Evolutionary conservation across 1,139 yeast species (phyloP).

Genomic region (Yamadazyma diospyri): DNA sequence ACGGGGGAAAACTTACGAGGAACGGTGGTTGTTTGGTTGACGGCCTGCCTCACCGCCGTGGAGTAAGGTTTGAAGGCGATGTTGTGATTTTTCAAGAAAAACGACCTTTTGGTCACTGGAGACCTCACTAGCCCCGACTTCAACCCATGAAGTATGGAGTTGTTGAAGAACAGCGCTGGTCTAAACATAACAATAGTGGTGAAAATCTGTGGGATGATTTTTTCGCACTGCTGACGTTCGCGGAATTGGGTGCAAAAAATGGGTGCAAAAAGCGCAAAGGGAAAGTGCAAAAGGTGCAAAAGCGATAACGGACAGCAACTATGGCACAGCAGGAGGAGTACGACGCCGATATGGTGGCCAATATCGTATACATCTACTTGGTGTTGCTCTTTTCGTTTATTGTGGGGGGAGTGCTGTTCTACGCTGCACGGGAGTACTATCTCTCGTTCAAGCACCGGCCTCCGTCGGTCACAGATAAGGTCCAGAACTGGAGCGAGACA

Average conservation of each 20-base stretch:
- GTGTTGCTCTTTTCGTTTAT: constrained; percentile 21
- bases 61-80: constrained; percentile 10
- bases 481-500: constrained; percentile 4
- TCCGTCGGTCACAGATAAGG: constrained; percentile 4
- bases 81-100: constrained; percentile 10
- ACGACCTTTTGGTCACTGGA: constrained; percentile 10
- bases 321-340: background rate
- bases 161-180: constrained; percentile 13
- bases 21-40: constrained; percentile 2
- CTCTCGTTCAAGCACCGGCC: constrained; percentile 15
- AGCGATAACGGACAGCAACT: background rate
- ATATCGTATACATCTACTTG: constrained; percentile 26
- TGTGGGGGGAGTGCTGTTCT: constrained; percentile 20
- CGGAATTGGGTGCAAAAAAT: constrained; percentile 2
- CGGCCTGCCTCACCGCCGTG: constrained; percentile 6
- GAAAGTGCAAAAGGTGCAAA: background rate
- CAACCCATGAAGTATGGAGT: constrained; percentile 13
- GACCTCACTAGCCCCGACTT: constrained; percentile 6
- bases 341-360: constrained; percentile 19
- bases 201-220: constrained; percentile 3
- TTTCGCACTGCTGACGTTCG: constrained; percentile 1
- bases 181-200: too few relatives aligned
- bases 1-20: constrained; percentile 13
- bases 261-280: constrained; percentile 5
- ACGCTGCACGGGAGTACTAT: constrained; percentile 27